Evolutionary conservation across 2,329 filamentous ascomycete species (phyloP).

Genomic region (Colletotrichum horii): DNA sequence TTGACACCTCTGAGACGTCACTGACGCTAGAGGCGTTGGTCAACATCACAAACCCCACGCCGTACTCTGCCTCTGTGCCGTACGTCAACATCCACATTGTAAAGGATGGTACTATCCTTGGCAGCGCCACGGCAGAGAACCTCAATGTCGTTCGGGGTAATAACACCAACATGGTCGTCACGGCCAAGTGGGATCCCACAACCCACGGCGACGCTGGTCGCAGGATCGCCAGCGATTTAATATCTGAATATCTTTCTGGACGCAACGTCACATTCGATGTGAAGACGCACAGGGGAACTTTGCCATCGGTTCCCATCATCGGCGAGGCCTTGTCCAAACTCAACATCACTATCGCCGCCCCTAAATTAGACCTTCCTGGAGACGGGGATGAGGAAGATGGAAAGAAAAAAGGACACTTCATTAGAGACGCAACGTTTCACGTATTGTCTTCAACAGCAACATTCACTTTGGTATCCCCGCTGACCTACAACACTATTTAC

Average conservation of each 20-base stretch:
- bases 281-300: conserved; percentile 71
- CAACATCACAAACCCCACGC: conserved; percentile 89
- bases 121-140: conserved; percentile 72
- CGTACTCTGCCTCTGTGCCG: conserved; percentile 83
- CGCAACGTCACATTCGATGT: conserved; percentile 83
- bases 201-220: conserved; percentile 67
- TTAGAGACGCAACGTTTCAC: conserved; percentile 86
- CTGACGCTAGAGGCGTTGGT: conserved; percentile 74
- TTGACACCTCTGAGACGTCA: conserved; percentile 67
- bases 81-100: conserved; percentile 78
- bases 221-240: conserved; percentile 69
- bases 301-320: conserved; percentile 76
- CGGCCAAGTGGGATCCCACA: conserved; percentile 76
- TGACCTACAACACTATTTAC: conserved; percentile 74
- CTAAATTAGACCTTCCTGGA: conserved; percentile 66
- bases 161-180: conserved; percentile 73
- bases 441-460: conserved; percentile 84
- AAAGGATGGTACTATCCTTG: conserved; percentile 76
- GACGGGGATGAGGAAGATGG: conserved; percentile 46
- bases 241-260: conserved; percentile 88
- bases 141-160: conserved; percentile 69
- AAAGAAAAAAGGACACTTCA: conserved; percentile 68
- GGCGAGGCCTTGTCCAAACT: conserved; percentile 76
- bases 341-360: conserved; percentile 73
- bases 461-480: conserved; percentile 82